These are phyloP conservation scores for Stentor roeselii DNA, from an alignment of 73 alveolate species.

Conservation along the genomic window DNA sequence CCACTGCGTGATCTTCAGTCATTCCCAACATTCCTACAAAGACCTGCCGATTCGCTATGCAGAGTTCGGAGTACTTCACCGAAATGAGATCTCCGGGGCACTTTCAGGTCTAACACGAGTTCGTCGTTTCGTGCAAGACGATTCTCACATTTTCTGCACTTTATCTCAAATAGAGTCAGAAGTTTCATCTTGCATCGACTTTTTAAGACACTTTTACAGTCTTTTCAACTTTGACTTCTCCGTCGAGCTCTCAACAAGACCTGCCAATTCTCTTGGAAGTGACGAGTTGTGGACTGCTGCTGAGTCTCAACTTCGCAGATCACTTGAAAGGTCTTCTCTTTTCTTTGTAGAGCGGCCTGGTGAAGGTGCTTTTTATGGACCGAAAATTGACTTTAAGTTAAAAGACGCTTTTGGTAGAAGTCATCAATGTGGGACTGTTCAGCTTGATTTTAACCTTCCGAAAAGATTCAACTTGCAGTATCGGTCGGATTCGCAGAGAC, in stretches of 20 bases:
- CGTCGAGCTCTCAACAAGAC: constrained; percentile 91
- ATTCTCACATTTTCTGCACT: constrained; percentile 98
- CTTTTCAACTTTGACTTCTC: constrained; percentile 79
- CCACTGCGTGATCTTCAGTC: constrained; percentile 89
- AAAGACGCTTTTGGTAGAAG: constrained; percentile 97
- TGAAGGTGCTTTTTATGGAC: constrained; percentile 99
- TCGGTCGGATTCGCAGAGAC: constrained; percentile 78
- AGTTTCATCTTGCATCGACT: constrained; percentile 22
- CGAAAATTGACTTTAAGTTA: constrained; percentile 98
- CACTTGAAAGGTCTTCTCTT: constrained; percentile 90
- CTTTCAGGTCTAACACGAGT: constrained; percentile 98
- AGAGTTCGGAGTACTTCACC: constrained; percentile 99
- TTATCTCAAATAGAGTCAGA: constrained; percentile 84
- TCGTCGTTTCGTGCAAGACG: constrained; percentile 98
- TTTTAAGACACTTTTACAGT: not conserved
- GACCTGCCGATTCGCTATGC: constrained; percentile 99
- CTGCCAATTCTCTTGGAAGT: constrained; percentile 91
- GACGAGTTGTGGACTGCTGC: constrained; percentile 96
- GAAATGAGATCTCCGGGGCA: constrained; percentile 99
- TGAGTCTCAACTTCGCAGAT: constrained; percentile 82
- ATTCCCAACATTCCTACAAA: constrained; percentile 89
- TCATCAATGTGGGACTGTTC: constrained; percentile 99
- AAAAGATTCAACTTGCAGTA: constrained; percentile 92
- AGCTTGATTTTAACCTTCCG: constrained; percentile 96
- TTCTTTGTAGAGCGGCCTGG: constrained; percentile 94